Base-by-base conservation (phyloP, 148 eudicot genomes). In the Vaccinium myrtillus region DNA sequence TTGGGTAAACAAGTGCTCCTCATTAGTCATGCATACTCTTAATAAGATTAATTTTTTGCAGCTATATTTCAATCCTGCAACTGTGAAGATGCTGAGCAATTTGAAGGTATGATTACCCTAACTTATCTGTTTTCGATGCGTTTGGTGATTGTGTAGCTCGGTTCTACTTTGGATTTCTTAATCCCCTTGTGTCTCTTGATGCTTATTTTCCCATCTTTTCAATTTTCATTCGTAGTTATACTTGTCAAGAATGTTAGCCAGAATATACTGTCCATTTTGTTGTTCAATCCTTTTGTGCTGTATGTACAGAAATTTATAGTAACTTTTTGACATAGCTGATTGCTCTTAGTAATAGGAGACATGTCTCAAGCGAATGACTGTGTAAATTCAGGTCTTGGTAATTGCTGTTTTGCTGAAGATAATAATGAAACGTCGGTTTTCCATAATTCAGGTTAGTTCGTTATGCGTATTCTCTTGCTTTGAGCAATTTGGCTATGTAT, bases 361-460 rank as follows among this genome's bases (percentile, higher is more conserved):
- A 8, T 70, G 77, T 25, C 39, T 53, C 56, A 50, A 19, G 16
- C 23, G 59, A 21, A 18, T 74, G 55, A 80, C 19, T 59, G 16
- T 39, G 4, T 32, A 82, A 77, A 71, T 90, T 84, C 93, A 97
- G 99, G 99, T 97, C 82, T 89, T 97, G 92, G 99, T 97, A 71
- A 97, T 97, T 90, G 99, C 98, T 81, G 87, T 97, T 86, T 89
- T 97, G 86, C 84, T 95, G 63, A 97, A 90, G 89, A 86, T 97
- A 8, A 81, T 97, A 49, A 97, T 97, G 99, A 92, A 70, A 82
- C 99, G 98, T 53, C 94, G 90, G 36, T 97, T 97, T 87, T 97
- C 99, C 76, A 87, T 97, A 84, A 97, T 97, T 87, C 99, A 97
- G 93, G 99, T 97, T 73, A 82, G 94, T 87, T 77, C 8, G 23